Evolutionary conservation across 23 red algal species (phyloP), one percentile per base, ranked within the genome.

Genomic region (Gracilaria domingensis): DNA sequence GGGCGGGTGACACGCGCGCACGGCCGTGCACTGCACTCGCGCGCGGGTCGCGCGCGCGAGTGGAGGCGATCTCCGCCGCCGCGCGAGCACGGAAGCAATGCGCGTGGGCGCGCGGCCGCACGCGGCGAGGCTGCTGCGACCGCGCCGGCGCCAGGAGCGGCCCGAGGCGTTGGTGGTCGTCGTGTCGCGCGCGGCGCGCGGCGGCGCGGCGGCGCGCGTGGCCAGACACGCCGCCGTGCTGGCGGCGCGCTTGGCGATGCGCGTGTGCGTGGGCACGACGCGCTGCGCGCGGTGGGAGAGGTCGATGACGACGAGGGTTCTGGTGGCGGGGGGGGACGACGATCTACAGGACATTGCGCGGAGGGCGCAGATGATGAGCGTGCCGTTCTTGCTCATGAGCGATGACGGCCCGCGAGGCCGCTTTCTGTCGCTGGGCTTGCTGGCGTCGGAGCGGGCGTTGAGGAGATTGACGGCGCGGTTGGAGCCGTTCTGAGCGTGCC

Each of bases 141-240:
- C 16, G 39, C 5, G 40, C 0, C 8, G 32, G 6, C 6, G 32
- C 32, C 4, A 69, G 34, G 72, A 77, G 8, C 16, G 21, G 12
- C 69, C 69, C 1, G 69, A 75, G n/a, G n/a, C 69, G 69, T 36
- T 75, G 37, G 69, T 75, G 13, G 39, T 75, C n/a, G 69, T 75
- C 16, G 35, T 75, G 69, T 4, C n/a, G 60, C 39, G 24, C 13
- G 23, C 7, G 9, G 45, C 72, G 25, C 23, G 23, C 70, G 42
- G 9, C 30, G 64, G 45, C 14, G 33, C 79, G 32, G 42, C 79
- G 36, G 77, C 77, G 56, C 77, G 55, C 8, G 30, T 80, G 50
- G 86, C 72, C 21, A 39, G 28, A 34, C 57, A 44, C 4, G 86
- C 86, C 12, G 69, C 72, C 2, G 37, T 34, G 33, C 30, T 54